A percentile compares a stretch with the other conserved stretches of the same genome.
phyloP scores from a whole-genome alignment of 176 grass and related monocot species.

The Avena atlantica region DNA sequence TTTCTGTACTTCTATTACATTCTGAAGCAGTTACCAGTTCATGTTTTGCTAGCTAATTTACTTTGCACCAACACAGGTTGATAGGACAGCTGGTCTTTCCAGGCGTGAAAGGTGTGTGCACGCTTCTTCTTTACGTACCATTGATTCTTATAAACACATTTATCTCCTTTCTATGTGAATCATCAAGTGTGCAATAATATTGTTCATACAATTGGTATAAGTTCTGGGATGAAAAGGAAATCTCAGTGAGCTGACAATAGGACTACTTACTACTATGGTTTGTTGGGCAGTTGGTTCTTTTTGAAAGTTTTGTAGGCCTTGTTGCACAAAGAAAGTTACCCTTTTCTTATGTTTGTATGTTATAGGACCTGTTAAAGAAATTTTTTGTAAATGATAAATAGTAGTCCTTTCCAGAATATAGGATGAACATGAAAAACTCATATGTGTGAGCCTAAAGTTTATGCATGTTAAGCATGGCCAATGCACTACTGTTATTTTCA shows the following conservation, averaged over 20 bases:
- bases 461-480: background rate
- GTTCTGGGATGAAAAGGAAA: background rate
- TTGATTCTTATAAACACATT: background rate
- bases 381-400: background rate
- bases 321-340: background rate
- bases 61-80: constrained; percentile 50
- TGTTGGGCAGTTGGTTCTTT: background rate
- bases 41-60: constrained; percentile 19
- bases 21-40: background rate
- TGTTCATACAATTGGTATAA: background rate
- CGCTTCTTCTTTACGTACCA: background rate
- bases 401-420: background rate
- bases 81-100: constrained; percentile 73
- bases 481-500: background rate
- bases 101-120: constrained; percentile 81
- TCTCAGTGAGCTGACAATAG: background rate
- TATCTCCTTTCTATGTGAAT: background rate
- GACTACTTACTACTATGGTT: background rate
- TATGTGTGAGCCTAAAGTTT: background rate
- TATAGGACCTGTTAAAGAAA: background rate
- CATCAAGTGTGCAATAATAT: background rate
- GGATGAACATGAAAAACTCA: background rate
- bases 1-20: background rate
- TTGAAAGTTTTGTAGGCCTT: background rate
- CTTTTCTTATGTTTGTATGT: background rate